A percentile compares a stretch with the other conserved stretches of the same genome.
These are phyloP conservation scores for Taiwanofungus camphoratus DNA, from an alignment of 1,284 basidiomycete genomes.

Conservation along the genomic window DNA sequence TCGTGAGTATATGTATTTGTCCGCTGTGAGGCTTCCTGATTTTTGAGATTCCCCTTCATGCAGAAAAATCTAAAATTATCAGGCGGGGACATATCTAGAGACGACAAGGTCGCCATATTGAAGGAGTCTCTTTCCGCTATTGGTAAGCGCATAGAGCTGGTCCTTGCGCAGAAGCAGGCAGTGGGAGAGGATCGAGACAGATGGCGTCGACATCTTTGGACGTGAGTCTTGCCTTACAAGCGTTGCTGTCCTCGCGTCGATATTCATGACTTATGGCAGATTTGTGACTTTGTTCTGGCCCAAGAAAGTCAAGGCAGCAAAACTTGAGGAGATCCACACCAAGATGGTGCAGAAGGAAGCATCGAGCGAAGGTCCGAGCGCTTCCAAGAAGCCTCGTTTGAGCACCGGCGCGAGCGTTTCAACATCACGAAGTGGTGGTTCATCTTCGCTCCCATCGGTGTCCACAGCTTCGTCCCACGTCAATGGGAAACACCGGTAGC, in stretches of 20 bases:
- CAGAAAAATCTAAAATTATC: slow-evolving; percentile 93
- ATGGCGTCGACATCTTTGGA: slow-evolving; percentile 95
- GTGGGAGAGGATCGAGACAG: slow-evolving; percentile 76
- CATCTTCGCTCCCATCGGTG: slow-evolving; percentile 16
- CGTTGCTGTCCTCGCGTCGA: background rate
- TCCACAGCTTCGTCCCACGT: slow-evolving; percentile 25
- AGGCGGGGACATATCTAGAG: slow-evolving; percentile 87
- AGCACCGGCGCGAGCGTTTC: slow-evolving; percentile 17
- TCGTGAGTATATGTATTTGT: slow-evolving; percentile 47
- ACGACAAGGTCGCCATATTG: slow-evolving; percentile 92
- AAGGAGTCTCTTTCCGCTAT: slow-evolving; percentile 96
- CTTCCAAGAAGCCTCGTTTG: slow-evolving; percentile 27
- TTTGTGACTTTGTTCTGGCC: slow-evolving; percentile 98
- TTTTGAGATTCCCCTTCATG: background rate
- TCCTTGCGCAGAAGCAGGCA: slow-evolving; percentile 72
- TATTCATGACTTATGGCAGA: slow-evolving; percentile 32
- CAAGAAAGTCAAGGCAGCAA: slow-evolving; percentile 88
- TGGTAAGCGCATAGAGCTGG: slow-evolving; percentile 85
- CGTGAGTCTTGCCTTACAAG: slow-evolving; percentile 50
- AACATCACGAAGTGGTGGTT: slow-evolving; percentile 17
- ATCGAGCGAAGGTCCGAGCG: slow-evolving; percentile 22
- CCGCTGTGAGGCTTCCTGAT: background rate
- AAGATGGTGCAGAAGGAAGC: slow-evolving; percentile 86
- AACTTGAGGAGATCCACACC: slow-evolving; percentile 88
- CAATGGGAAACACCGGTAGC: slow-evolving; percentile 29